phyloP scores from a whole-genome alignment of 768 basidiomycete species.

The Lactarius quietus region DNA sequence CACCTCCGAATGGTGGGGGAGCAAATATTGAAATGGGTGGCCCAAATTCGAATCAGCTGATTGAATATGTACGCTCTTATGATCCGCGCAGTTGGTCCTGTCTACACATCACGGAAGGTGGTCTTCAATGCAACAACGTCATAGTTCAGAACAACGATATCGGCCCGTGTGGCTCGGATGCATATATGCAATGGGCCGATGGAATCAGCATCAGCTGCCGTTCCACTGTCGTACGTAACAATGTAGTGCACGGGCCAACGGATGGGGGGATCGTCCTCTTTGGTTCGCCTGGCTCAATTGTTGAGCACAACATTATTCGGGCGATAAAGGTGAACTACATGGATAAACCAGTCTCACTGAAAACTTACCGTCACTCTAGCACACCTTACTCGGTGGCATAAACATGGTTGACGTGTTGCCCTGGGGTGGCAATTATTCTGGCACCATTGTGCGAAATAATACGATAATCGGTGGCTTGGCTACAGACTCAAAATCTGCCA shows the following conservation, averaged over 20 bases:
- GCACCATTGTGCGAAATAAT: conserved; percentile 65
- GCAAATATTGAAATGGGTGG: conserved; percentile 89
- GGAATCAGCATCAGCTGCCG: conserved; percentile 73
- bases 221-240: conserved; percentile 59
- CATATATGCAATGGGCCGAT: conserved; percentile 74
- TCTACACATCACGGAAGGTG: conserved; percentile 71
- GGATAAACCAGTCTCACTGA: not conserved
- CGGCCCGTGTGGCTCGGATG: conserved; percentile 67
- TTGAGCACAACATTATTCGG: conserved; percentile 77
- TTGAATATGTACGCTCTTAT: conserved; percentile 73
- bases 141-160: conserved; percentile 80
- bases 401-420: conserved; percentile 74
- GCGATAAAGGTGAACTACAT: conserved; percentile 51
- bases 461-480: conserved; percentile 67
- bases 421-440: conserved; percentile 61
- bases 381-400: conserved; percentile 70
- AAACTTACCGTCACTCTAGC: conserved; percentile 36
- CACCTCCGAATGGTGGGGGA: conserved; percentile 52
- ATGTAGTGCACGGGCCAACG: conserved; percentile 67
- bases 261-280: conserved; percentile 81
- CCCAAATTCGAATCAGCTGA: conserved; percentile 62
- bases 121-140: conserved; percentile 56
- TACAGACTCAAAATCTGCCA: conserved; percentile 40
- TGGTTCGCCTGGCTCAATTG: conserved; percentile 66
- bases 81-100: conserved; percentile 84